Evolutionary conservation across 768 basidiomycete genomes (phyloP).

Genomic region (Postia placenta): DNA sequence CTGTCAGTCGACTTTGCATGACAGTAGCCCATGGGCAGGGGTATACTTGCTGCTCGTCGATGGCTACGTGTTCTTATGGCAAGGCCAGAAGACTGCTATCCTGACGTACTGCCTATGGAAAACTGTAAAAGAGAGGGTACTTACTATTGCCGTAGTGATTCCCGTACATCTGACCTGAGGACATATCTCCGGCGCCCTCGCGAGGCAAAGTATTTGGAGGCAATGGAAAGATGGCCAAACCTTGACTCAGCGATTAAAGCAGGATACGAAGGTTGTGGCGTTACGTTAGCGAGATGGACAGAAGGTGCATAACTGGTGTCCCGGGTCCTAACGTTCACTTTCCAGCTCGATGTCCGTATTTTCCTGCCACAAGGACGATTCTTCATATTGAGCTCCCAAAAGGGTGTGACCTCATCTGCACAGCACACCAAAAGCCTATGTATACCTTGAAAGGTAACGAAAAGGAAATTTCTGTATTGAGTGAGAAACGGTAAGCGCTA

Average conservation of each 20-base stretch:
- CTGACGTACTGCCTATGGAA: no score
- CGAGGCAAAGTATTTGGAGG: background rate
- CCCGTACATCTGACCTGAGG: background rate
- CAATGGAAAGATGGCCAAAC: no score
- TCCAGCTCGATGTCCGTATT: background rate
- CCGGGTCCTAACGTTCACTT: no score
- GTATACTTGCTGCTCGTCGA: background rate
- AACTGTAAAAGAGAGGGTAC: no score
- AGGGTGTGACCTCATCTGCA: no score
- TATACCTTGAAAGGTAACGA: no score
- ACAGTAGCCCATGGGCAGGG: background rate
- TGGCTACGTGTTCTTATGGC: no score
- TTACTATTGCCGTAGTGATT: background rate
- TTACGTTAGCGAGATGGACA: background rate
- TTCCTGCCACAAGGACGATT: background rate
- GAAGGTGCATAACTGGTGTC: no score
- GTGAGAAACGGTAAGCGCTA: no score
- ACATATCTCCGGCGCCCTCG: background rate
- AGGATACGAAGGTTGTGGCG: background rate
- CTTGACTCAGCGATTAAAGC: background rate
- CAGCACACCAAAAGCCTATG: no score
- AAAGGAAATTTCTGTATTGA: no score
- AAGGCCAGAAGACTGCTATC: no score
- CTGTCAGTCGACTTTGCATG: background rate
- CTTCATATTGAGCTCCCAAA: background rate